Evolutionary conservation across 1,139 yeast species (phyloP), one percentile per base, ranked within the genome.

Genomic region (Suhomyces panamericanus): DNA sequence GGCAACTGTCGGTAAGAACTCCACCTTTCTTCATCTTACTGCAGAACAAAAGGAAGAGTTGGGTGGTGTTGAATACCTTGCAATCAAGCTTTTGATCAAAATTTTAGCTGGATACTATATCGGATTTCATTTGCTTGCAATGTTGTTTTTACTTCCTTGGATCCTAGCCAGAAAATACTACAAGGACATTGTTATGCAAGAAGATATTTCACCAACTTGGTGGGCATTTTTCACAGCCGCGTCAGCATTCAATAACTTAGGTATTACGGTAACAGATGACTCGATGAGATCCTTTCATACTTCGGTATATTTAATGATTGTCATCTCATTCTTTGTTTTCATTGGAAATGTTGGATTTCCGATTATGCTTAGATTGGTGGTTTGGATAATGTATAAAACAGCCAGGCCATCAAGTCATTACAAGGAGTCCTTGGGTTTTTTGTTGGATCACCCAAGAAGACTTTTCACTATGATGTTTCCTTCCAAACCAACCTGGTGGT

Each of bases 271-370:
- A 43, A 87, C 95, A 0, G 82, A 93, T 0, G 78, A 88, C 55
- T 88, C 96, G 2, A 83, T 91, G 89, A 52, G 56, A 9, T 70
- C 84, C 0, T 91, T 87, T 63, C 74, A 77, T 39, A 64, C 73
- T 27, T 80, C 88, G 2, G 75, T 81, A 0, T 93, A 80, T 62
- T 78, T 85, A 1, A 69, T 89, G 58, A 60, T 91, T 32, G 67
- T 84, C 38, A 69, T 80, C 51, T 70, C 83, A 1, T 80, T 87
- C 60, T 81, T 91, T 51, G 81, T 93, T 56, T 81, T 91, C 39
- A 81, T 88, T 52, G 99, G 99, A 9, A 91, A 93, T 61, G 91
- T 97, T 0, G 97, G 96, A 3, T 89, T 91, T 59, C 99, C 99
- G 0, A 77, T 90, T 3, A 63, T 87, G 37, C 68, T 93, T 41